A percentile compares a stretch with the other conserved stretches of the same genome.
phyloP scores from a whole-genome alignment of 2,329 filamentous ascomycete species.

The Colletotrichum sp. region DNA sequence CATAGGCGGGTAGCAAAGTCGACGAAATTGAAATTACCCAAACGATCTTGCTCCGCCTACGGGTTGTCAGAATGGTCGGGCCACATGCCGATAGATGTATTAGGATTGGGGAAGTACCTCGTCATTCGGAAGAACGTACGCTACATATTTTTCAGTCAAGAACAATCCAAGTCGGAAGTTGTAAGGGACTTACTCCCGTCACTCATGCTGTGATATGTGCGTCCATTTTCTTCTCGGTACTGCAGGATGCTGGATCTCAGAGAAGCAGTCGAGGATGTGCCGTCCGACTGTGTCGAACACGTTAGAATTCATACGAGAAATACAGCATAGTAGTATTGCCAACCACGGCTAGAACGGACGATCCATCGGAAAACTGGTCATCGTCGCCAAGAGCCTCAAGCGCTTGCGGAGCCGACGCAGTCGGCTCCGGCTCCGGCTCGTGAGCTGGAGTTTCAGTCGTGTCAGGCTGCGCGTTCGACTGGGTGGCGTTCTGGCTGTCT shows the following conservation, averaged over 20 bases:
- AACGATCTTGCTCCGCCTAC: background rate
- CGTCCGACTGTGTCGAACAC: background rate
- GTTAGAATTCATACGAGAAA: background rate
- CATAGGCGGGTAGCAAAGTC: background rate
- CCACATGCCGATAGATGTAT: background rate
- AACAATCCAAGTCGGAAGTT: constrained; percentile 16
- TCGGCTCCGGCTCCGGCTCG: no score
- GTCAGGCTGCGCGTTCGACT: background rate
- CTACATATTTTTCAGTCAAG: background rate
- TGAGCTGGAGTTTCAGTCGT: background rate
- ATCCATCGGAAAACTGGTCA: background rate
- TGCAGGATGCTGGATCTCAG: background rate
- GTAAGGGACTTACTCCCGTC: constrained; percentile 26
- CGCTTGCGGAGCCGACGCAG: background rate
- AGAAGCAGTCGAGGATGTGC: background rate
- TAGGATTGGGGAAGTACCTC: background rate
- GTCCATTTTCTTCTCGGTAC: background rate
- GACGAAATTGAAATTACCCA: background rate
- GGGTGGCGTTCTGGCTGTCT: background rate
- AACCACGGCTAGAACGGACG: background rate
- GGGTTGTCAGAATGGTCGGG: background rate
- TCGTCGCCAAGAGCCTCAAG: background rate
- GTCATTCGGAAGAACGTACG: background rate
- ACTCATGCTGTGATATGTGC: background rate
- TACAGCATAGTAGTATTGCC: background rate